These are phyloP conservation scores for Saccharomycopsis crataegensis DNA, from an alignment of 1,139 yeast genomes.

Conservation along the genomic window DNA sequence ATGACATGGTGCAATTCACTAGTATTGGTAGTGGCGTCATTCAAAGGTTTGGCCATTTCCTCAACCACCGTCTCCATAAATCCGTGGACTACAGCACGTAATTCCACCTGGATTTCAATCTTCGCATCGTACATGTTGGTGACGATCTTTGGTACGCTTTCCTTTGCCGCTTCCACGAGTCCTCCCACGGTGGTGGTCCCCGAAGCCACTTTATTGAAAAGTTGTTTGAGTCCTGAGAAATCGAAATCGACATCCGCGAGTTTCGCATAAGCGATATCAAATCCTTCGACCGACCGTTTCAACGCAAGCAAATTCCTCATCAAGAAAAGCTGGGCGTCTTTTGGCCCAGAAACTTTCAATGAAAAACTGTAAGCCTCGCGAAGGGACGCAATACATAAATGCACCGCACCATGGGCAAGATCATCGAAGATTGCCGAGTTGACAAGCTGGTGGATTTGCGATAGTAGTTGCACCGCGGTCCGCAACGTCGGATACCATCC, in stretches of 20 bases:
- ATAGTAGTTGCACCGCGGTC: slow-evolving; percentile 60
- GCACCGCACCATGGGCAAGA: slow-evolving; percentile 80
- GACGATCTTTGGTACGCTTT: slow-evolving; percentile 75
- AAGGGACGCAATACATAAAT: slow-evolving; percentile 59
- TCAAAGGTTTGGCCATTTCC: slow-evolving; percentile 26
- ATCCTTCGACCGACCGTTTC: slow-evolving; percentile 63
- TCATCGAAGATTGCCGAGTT: slow-evolving; percentile 78
- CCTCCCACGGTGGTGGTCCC: slow-evolving; percentile 31
- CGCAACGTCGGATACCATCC: slow-evolving; percentile 70
- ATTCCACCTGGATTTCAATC: slow-evolving; percentile 63
- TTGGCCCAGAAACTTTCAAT: slow-evolving; percentile 34
- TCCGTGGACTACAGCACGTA: slow-evolving; percentile 62
- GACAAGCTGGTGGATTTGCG: slow-evolving; percentile 74
- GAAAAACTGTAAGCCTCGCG: slow-evolving; percentile 43
- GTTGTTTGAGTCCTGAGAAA: slow-evolving; percentile 65
- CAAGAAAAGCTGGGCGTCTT: slow-evolving; percentile 60
- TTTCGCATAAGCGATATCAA: slow-evolving; percentile 66
- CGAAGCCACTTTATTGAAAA: slow-evolving; percentile 33
- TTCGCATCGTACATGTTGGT: slow-evolving; percentile 84
- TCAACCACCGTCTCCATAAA: slow-evolving; percentile 41
- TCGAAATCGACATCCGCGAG: slow-evolving; percentile 71
- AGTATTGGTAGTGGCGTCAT: slow-evolving; percentile 7
- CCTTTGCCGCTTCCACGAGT: slow-evolving; percentile 53
- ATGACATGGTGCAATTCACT: slow-evolving; percentile 25
- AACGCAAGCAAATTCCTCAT: slow-evolving; percentile 66